A percentile compares a stretch with the other conserved stretches of the same genome.
These are phyloP conservation scores for Euphorbia lathyris DNA, from an alignment of 345 rosid species.

Conservation along the genomic window DNA sequence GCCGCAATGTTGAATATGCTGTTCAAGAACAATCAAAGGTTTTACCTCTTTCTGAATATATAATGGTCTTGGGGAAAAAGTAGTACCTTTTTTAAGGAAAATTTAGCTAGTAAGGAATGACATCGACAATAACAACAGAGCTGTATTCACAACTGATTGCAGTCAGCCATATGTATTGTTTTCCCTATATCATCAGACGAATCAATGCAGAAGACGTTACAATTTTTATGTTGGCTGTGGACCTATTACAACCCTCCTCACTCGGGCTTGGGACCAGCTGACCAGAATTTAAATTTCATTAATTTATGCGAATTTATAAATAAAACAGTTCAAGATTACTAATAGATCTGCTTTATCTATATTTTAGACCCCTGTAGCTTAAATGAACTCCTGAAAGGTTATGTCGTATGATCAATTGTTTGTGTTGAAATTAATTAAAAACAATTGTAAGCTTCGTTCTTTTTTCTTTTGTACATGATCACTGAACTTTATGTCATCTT, in stretches of 20 bases:
- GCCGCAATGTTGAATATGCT: constrained; percentile 55
- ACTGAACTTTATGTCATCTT: background rate
- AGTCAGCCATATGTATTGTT: no score
- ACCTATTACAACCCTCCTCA: no score
- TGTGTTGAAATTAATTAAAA: background rate
- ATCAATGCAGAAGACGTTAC: no score
- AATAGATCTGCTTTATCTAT: no score
- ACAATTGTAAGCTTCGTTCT: background rate
- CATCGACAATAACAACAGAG: no score
- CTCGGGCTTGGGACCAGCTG: no score
- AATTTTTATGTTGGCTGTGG: no score
- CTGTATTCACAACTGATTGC: no score
- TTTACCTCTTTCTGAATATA: constrained; percentile 11
- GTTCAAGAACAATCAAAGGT: constrained; percentile 64
- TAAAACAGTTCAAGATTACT: no score
- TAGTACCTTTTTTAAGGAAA: background rate
- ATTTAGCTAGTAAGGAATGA: background rate
- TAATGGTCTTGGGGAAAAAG: background rate
- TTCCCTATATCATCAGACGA: no score
- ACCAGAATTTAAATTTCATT: no score
- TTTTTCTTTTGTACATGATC: background rate
- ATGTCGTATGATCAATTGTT: background rate
- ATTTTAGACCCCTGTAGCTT: background rate
- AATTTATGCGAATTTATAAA: no score
- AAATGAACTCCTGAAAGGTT: background rate